Conservation (phyloP, 163 green algal species). For the Prototheca cutis region DNA sequence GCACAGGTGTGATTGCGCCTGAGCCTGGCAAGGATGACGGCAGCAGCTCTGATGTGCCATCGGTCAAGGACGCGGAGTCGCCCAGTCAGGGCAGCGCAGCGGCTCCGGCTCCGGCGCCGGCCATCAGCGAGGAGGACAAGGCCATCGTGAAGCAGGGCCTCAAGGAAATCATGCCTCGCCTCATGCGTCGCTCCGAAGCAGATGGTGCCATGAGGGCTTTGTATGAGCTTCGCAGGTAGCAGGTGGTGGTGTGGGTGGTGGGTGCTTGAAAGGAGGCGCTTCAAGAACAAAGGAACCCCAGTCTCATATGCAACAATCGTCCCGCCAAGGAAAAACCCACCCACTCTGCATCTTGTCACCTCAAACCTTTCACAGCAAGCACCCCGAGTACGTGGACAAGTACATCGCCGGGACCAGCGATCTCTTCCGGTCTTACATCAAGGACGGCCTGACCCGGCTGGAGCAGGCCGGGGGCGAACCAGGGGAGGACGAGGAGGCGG, state of each 20-base stretch:
- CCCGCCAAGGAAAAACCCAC: too few species aligned
- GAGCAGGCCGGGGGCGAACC: too few species aligned
- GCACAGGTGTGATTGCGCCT: neutral
- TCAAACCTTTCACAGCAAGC: neutral
- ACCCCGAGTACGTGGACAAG: slow-evolving; percentile 19
- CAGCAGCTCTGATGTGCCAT: too few species aligned
- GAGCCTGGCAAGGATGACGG: too few species aligned
- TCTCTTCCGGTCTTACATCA: slow-evolving; percentile 28
- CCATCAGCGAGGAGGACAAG: slow-evolving; percentile 2
- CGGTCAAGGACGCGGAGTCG: too few species aligned
- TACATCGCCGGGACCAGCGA: slow-evolving; percentile 25
- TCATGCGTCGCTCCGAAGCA: slow-evolving; percentile 17
- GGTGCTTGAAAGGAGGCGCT: too few species aligned
- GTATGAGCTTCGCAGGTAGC: slow-evolving; percentile 15
- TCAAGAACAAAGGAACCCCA: too few species aligned
- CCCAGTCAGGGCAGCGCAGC: neutral
- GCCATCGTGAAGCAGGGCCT: slow-evolving; percentile 18
- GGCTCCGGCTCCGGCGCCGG: neutral
- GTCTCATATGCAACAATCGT: too few species aligned
- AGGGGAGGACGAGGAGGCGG: too few species aligned
- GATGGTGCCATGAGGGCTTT: slow-evolving; percentile 20
- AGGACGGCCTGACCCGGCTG: slow-evolving; percentile 14
- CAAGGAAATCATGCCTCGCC: slow-evolving; percentile 22
- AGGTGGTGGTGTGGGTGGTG: too few species aligned
- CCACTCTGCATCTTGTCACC: neutral